Evolutionary conservation across 2,329 filamentous ascomycete genomes (phyloP), one percentile per base, ranked within the genome.

Genomic region (Diplodia scrobiculata): DNA sequence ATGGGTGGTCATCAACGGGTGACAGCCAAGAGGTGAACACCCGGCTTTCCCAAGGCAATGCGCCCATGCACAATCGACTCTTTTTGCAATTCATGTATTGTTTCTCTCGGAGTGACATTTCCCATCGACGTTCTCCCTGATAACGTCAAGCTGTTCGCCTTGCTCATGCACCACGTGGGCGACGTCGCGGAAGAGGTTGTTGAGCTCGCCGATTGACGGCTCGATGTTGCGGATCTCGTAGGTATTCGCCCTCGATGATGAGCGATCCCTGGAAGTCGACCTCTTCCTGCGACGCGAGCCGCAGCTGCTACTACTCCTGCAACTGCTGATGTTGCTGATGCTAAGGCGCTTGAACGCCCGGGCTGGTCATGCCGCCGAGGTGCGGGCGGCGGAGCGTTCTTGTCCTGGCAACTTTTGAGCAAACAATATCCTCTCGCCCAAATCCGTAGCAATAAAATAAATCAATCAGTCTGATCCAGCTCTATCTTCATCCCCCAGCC

Each of bases 221-320:
- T 98, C 95, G 73, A 99, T 99, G 76, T 96, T 96, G 68, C 93
- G 89, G 71, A 99, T 99, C 81, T 99, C 95, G 66, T 92, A 88
- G 78, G 21, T 21, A 2, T 21, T 99, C 95, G 64, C 96, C 92
- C 83, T 99, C 94, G 68, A 96, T 89, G 74, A 99, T 99, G 67
- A 99, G 83, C 14, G 90, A 89, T 72, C 99, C 95, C 75, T 99
- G 95, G 81, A 97, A 99, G 76, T 99, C 94, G 51, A 99, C 95
- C 75, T 99, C 95, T 71, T 92, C 89, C 77, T 99, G 95, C 32
- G 91, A 86, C 0, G 93, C 95, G 9, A 98, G 84, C 66, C 91
- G 91, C 13, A 90, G 83, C 71, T 93, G 86, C 71, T 95, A 88
- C 68, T 82, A 78, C 70, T 82, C 77, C 72, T 94, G 79, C 52